phyloP scores from a whole-genome alignment of 116 monocot species.

The Papilionanthe hybrid region DNA sequence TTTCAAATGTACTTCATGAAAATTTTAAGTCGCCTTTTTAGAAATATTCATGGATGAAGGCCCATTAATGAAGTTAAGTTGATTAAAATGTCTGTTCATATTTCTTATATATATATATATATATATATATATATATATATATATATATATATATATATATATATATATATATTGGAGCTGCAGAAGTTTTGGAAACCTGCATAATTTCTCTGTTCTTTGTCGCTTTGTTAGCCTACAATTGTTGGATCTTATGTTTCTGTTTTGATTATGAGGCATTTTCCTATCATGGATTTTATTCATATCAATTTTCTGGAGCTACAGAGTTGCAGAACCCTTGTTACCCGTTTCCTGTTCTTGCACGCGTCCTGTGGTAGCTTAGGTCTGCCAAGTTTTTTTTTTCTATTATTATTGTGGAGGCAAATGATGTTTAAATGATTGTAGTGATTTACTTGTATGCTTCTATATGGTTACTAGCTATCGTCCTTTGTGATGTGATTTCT shows the following conservation, averaged over 20 bases:
- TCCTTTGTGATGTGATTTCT: no score
- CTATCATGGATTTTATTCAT: neutral
- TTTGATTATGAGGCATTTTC: neutral
- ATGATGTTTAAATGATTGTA: no score
- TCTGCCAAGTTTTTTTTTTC: no score
- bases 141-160: no score
- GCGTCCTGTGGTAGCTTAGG: neutral
- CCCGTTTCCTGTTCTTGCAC: neutral
- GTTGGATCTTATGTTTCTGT: no score
- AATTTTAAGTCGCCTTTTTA: neutral
- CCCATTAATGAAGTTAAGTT: neutral
- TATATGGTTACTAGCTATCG: no score
- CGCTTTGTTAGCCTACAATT: neutral
- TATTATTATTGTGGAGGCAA: no score
- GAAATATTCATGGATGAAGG: neutral
- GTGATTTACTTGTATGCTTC: no score
- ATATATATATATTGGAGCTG: neutral
- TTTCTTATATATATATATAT: no score
- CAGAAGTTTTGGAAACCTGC: neutral
- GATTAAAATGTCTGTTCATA: neutral
- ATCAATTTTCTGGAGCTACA: neutral
- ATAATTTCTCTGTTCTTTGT: neutral
- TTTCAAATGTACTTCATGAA: neutral
- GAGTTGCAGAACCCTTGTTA: neutral
- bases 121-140: no score